Base-by-base conservation (phyloP, 352 stramenopile species). In the Phytopythium sindhum region DNA sequence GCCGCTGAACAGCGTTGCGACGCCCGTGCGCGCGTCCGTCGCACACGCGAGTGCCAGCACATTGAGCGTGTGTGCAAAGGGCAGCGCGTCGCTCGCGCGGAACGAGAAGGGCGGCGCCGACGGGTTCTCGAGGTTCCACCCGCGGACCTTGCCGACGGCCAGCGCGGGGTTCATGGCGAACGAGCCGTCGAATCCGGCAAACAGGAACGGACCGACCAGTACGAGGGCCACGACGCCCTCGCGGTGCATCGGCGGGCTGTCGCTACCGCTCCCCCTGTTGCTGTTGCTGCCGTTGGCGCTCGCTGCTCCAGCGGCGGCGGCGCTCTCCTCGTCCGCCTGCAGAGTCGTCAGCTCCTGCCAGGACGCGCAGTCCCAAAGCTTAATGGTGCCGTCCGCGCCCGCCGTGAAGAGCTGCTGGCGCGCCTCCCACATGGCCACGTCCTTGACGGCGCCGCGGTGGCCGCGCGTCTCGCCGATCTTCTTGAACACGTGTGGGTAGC, bases 291-390 rank as follows among this genome's bases (percentile, higher is more conserved):
- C 19, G 14, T n/a, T 61, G 24, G 35, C 44, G 19, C 58, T 64
- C 23, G 60, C 54, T 9, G 23, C 47, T 31, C 54, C 69, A 11
- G 62, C 67, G 19, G 62, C 71, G n/a, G 63, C 39, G 31, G 65
- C 23, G 62, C 45, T 28, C 48, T 52, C 61, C 11, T 88, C 73
- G 26, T 75, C 68, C 31, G 90, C 84, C 24, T 57, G 73, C n/a
- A 95, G 82, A 21, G 81, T 89, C n/a, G 81, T 89, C 59, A 89
- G 53, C 67, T 95, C 86, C 56, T 87, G 80, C 86, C 84, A 93
- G 9, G 82, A 86, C 23, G 70, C 82, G 62, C 84, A 92, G 69
- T 93, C 84, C 86, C 86, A 95, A 51, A 92, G 80, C 71, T 92
- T 92, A 61, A 95, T 81, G 31, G 74, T 88, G 44, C 75, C 71